Conservation (phyloP, 257 asterid genomes). For the Lycium barbarum region DNA sequence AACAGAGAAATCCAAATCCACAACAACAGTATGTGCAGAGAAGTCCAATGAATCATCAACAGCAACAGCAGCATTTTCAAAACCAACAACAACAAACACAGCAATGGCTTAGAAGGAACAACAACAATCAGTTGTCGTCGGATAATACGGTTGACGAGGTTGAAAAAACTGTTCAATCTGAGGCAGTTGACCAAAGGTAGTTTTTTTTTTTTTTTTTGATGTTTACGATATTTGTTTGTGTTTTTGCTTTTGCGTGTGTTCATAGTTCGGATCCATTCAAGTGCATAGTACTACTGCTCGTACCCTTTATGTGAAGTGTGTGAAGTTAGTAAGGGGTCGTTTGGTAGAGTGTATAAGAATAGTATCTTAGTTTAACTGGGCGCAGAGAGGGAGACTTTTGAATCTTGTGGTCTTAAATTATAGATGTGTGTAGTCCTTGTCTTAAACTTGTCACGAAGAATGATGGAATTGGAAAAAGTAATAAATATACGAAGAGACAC, state of each 20-base stretch:
- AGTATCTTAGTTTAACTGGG: no score
- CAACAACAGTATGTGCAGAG: constrained; percentile 75
- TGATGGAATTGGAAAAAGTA: no score
- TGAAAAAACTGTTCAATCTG: constrained; percentile 89
- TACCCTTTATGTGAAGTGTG: background rate
- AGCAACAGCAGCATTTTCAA: constrained; percentile 55
- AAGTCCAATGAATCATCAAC: constrained; percentile 54
- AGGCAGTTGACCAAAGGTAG: constrained; percentile 83
- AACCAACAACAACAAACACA: constrained; percentile 44
- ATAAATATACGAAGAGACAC: no score
- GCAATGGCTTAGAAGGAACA: constrained; percentile 82
- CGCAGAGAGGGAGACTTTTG: no score
- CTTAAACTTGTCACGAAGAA: no score
- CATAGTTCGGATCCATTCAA: background rate
- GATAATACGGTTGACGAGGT: constrained; percentile 77
- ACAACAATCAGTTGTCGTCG: constrained; percentile 49
- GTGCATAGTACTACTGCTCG: background rate
- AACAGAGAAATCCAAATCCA: constrained; percentile 55
- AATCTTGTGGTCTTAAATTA: no score
- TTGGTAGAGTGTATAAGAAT: no score
- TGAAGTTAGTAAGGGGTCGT: background rate
- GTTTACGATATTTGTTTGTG: no score
- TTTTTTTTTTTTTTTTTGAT: background rate
- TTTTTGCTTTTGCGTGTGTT: background rate
- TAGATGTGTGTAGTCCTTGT: no score